These are phyloP conservation scores for Jacaranda copaia DNA, from an alignment of 257 asterid species.

Conservation along the genomic window DNA sequence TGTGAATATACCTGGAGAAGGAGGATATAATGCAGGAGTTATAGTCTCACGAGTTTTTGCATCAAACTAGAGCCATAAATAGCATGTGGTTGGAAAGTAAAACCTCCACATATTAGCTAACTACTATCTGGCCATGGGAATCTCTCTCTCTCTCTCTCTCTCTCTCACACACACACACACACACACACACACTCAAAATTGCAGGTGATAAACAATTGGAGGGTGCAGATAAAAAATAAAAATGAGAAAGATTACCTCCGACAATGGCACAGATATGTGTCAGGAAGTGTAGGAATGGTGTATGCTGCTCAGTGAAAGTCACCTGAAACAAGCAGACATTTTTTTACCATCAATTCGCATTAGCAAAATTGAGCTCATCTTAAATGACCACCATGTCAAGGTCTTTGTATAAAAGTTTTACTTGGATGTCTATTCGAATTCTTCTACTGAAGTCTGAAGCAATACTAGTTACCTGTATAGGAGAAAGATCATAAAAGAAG, in stretches of 20 bases:
- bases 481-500: conserved; percentile 96
- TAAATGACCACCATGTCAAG: background rate
- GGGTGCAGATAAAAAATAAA: conserved; percentile 3
- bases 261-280: conserved; percentile 94
- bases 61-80: background rate
- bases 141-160: no score
- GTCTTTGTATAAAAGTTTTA: background rate
- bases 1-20: conserved; percentile 74
- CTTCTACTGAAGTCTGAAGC: conserved; percentile 26
- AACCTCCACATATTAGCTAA: no score
- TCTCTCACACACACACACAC: background rate
- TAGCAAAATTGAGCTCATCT: conserved; percentile 19
- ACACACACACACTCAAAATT: background rate
- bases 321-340: conserved; percentile 60
- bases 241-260: conserved; percentile 64
- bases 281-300: conserved; percentile 87
- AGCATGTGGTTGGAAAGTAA: background rate
- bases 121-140: background rate
- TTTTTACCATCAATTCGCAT: conserved; percentile 9
- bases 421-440: conserved; percentile 10
- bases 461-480: conserved; percentile 74
- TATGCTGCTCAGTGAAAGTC: conserved; percentile 84
- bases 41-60: background rate
- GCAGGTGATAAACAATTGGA: background rate
- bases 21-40: background rate